Base-by-base conservation (phyloP, 2,329 filamentous ascomycete species). In the Scopulariopsis brevicaulis region DNA sequence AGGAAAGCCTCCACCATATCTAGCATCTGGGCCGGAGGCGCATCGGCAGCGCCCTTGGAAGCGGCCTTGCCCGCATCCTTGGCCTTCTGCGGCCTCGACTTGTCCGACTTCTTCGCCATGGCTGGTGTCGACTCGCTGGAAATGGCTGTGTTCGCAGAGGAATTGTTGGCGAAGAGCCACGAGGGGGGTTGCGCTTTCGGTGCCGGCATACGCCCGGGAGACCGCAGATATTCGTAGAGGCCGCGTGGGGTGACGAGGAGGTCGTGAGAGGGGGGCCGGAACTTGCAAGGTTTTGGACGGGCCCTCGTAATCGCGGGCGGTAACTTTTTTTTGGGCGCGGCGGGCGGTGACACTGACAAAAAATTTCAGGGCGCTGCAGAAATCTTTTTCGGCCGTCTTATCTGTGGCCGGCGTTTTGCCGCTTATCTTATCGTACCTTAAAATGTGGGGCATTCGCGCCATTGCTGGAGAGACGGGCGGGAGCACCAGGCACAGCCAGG, bases 1-100 rank as follows among this genome's bases (percentile, higher is more conserved):
- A 91, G 76, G 69, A 90, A 91, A 24, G 73, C 71, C 61, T 83
- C 82, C 64, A 91, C 78, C 18, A 89, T 74, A 60, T 84, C 80
- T 66, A 91, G 74, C 40, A 91, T 74, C 69, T 87, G 78, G 32
- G 78, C 70, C 4, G 86, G 79, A 53, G 73, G 68, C 32, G 69
- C 59, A 56, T 32, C 28, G 28, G 28, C 28, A 57, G 53, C 52
- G 60, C 48, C 14, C 63, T 58, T 11, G 46, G 62, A 60, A 32
- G 63, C 28, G 28, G 28, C 28, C 28, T 32, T 54, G 46, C 61
- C 60, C 52, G 62, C 58, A 61, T 59, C 59, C 54, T 60, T 62
- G 14, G 56, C 18, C 50, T 59, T 57, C 10, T 46, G 18, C 56
- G 61, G 56, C 60, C 64, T 65, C 35, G 59, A 54, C 61, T 65